A percentile compares a stretch with the other conserved stretches of the same genome.
Conservation (phyloP, 1,284 basidiomycete genomes). For the Mixia osmundae region DNA sequence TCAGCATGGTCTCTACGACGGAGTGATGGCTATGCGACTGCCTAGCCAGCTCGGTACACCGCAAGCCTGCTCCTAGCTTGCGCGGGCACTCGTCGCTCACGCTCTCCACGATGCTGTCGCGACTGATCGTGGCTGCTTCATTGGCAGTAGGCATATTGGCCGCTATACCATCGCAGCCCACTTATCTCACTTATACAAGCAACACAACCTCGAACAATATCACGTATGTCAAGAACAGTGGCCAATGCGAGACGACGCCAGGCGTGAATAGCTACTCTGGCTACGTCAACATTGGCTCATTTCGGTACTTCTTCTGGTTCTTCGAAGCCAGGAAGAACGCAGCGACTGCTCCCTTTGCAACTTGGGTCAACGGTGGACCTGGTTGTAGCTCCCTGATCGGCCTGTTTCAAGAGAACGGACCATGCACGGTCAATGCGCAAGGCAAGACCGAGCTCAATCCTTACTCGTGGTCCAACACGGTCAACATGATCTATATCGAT, state of each 20-base stretch:
- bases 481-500: constrained; percentile 49
- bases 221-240: constrained; percentile 34
- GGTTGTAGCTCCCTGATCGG: constrained; percentile 44
- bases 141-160: no score
- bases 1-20: no score
- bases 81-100: no score
- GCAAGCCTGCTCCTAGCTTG: no score
- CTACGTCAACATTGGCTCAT: constrained; percentile 30
- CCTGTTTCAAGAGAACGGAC: constrained; percentile 41
- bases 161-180: no score
- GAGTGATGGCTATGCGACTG: no score
- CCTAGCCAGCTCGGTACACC: no score
- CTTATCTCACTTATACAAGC: no score
- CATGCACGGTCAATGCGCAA: constrained; percentile 38
- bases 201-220: no score
- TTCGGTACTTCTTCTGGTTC: constrained; percentile 45
- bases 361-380: constrained; percentile 20
- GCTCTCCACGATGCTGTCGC: no score
- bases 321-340: constrained; percentile 35
- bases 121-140: no score
- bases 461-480: constrained; percentile 38
- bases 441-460: constrained; percentile 33
- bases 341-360: constrained; percentile 8
- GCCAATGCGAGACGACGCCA: constrained; percentile 45
- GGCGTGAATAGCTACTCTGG: constrained; percentile 42